Evolutionary conservation across 129 eudicot genomes (phyloP).

Genomic region (Escallonia herrerae): DNA sequence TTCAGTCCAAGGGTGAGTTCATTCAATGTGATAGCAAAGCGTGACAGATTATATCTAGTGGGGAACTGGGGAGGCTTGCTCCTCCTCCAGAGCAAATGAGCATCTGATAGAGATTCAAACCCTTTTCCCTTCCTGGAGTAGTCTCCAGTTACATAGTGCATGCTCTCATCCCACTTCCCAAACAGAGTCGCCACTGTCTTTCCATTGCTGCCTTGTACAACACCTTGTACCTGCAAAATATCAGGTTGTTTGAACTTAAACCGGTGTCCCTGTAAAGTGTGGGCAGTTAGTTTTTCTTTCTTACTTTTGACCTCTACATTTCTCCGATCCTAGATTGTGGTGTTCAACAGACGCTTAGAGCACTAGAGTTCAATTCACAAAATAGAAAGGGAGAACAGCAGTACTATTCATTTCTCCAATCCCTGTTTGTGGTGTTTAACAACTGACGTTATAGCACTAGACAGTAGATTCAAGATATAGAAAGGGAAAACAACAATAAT

Average conservation of each 20-base stretch:
- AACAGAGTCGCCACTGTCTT: slow-evolving; percentile 85
- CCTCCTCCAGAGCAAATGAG: slow-evolving; percentile 86
- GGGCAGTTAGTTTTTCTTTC: no score
- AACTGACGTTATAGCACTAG: no score
- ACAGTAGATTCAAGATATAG: no score
- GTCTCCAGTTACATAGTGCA: slow-evolving; percentile 82
- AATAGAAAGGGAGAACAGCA: no score
- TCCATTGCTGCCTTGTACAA: slow-evolving; percentile 78
- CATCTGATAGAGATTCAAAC: slow-evolving; percentile 46
- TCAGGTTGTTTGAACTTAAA: not conserved
- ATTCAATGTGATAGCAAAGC: slow-evolving; percentile 88
- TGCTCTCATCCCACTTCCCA: slow-evolving; percentile 98
- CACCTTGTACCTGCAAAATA: slow-evolving; percentile 77
- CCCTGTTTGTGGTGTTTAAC: no score
- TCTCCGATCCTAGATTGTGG: no score
- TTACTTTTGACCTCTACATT: no score
- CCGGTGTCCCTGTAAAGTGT: no score
- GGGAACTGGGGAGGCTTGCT: slow-evolving; percentile 87
- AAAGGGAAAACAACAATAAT: no score
- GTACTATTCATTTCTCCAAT: no score
- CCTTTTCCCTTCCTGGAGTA: slow-evolving; percentile 67
- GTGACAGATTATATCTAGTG: slow-evolving; percentile 84
- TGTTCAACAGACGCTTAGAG: no score
- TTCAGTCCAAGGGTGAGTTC: slow-evolving; percentile 81
- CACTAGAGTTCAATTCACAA: no score